Base-by-base conservation (phyloP, 2,329 filamentous ascomycete genomes). In the Fusarium goolgardi region DNA sequence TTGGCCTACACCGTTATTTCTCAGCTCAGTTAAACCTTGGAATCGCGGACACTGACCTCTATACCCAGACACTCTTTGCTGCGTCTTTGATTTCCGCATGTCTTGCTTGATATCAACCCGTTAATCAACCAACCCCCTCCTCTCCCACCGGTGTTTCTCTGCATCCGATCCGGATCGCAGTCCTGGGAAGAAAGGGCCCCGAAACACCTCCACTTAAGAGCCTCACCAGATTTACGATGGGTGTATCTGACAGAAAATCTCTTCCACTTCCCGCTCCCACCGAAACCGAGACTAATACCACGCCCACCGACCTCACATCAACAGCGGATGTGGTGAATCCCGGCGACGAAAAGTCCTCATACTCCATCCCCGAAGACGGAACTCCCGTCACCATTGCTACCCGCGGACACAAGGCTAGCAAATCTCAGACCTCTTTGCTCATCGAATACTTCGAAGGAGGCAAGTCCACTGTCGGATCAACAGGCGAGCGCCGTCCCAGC, bases 381-480 rank as follows among this genome's bases (percentile, higher is more conserved):
- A 95, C 92, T 54, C 94, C 94, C 41, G 90, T 99, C 75, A 98
- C 93, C 63, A 96, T 99, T 78, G 90, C 91, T 76, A 97, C 95
- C 44, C 88, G 86, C 63, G 85, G 87, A 73, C 85, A 87, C 76
- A 82, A 81, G 69, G 75, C 83, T 65, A 86, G 82, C 75, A 81
- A 87, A 73, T 97, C 93, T 45, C 94, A 97, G 81, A 97, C 94
- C 37, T 96, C 93, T 58, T 85, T 97, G 70, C 84, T 97, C 73
- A 97, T 97, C 75, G 94, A 97, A 81, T 97, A 97, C 80, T 97
- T 96, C 75, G 94, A 97, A 81, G 92, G 89, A 71, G 88, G 90
- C 67, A 94, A 92, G 56, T 71, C 61, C 43, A 80, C 84, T 59
- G 82, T 83, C 67, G 77, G 80, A 41, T 81, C 86, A 58, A 84